A percentile compares a stretch with the other conserved stretches of the same genome.
Evolutionary conservation across 2,329 filamentous ascomycete genomes (phyloP).

Genomic region (Emmonsia crescens): DNA sequence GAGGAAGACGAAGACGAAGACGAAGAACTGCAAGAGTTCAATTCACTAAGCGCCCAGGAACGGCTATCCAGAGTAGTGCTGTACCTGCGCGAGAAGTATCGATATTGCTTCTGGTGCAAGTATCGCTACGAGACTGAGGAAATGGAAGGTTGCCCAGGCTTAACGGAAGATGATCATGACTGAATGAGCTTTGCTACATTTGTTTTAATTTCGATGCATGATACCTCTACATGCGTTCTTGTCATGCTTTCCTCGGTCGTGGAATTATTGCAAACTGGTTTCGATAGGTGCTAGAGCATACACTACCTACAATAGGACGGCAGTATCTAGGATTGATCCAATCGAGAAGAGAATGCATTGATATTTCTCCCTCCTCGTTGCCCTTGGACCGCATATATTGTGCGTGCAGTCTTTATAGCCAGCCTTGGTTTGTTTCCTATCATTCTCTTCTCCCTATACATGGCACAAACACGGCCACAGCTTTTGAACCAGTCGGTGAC

Average conservation of each 20-base stretch:
- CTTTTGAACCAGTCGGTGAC: neutral
- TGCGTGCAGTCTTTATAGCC: neutral
- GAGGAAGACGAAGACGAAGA: conserved; percentile 74
- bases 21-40: conserved; percentile 67
- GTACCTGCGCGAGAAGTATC: conserved; percentile 58
- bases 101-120: conserved; percentile 97
- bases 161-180: conserved; percentile 72
- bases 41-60: conserved; percentile 55
- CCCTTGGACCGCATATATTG: neutral
- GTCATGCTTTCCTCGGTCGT: neutral
- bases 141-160: conserved; percentile 83
- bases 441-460: neutral
- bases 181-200: conserved; percentile 27
- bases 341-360: neutral
- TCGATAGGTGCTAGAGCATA: neutral
- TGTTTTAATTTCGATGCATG: neutral
- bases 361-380: neutral
- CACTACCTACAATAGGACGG: neutral
- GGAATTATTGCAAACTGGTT: neutral
- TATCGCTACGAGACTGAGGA: conserved; percentile 56
- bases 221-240: neutral
- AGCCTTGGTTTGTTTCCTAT: neutral
- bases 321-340: neutral
- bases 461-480: neutral
- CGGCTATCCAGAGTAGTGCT: conserved; percentile 55